Conservation (phyloP, 805 yeast genomes). For the Kuraishia capsulata region DNA sequence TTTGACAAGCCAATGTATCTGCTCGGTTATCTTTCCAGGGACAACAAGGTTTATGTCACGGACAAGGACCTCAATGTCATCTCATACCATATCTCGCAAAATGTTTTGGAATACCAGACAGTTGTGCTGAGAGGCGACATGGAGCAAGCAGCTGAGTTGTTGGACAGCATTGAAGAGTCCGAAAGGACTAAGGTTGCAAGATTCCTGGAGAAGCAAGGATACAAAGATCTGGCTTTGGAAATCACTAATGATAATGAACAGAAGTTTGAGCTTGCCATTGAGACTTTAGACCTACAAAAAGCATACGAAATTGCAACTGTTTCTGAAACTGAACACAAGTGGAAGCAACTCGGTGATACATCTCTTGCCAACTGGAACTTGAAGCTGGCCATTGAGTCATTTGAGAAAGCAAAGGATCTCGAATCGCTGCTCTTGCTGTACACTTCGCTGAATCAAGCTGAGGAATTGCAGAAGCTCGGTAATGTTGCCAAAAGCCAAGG, state of each 20-base stretch:
- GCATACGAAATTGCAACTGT: slow-evolving; percentile 61
- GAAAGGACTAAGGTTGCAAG: slow-evolving; percentile 77
- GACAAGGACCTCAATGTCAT: slow-evolving; percentile 84
- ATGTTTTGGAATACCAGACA: slow-evolving; percentile 93
- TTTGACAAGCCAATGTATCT: slow-evolving; percentile 82
- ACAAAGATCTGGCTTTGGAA: slow-evolving; percentile 70
- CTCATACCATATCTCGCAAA: slow-evolving; percentile 72
- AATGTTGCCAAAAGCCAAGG: slow-evolving; percentile 62
- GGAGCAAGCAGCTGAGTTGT: slow-evolving; percentile 64
- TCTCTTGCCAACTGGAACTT: slow-evolving; percentile 74
- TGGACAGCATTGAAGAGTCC: slow-evolving; percentile 53
- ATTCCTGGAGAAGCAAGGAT: slow-evolving; percentile 90
- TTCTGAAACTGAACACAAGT: slow-evolving; percentile 56
- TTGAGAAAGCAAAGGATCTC: slow-evolving; percentile 68
- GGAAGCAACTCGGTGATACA: slow-evolving; percentile 89
- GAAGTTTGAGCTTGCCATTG: slow-evolving; percentile 80
- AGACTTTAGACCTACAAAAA: slow-evolving; percentile 58
- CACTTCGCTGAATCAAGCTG: slow-evolving; percentile 68
- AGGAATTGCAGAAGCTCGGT: slow-evolving; percentile 56
- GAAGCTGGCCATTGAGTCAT: slow-evolving; percentile 71
- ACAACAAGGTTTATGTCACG: slow-evolving; percentile 80
- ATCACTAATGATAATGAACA: slow-evolving; percentile 86
- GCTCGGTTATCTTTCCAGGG: slow-evolving; percentile 85
- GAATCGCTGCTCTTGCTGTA: slow-evolving; percentile 75
- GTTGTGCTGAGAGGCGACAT: slow-evolving; percentile 90